Percentiles rank a stretch among this genome's conserved stretches.
These are phyloP conservation scores for Bryoerythrophyllum caledonicum DNA, from an alignment of 225 moss, liverwort and hornwort genomes.

Conservation along the genomic window DNA sequence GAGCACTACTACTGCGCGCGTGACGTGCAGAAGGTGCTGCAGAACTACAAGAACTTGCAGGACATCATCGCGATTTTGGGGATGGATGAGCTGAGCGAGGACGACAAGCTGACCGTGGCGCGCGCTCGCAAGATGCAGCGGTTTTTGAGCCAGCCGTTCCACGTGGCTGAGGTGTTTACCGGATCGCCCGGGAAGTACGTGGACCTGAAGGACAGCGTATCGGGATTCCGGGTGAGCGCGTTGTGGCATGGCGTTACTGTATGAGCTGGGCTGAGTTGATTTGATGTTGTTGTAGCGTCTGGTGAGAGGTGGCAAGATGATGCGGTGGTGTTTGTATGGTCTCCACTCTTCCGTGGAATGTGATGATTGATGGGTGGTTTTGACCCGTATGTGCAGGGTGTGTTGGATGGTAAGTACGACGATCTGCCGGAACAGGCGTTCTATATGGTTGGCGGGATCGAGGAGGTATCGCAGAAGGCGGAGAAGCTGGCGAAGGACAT, in stretches of 20 bases:
- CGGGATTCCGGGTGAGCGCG: slow-evolving; percentile 64
- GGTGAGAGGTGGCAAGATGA: no score
- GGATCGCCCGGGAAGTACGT: slow-evolving; percentile 84
- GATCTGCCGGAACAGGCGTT: slow-evolving; percentile 84
- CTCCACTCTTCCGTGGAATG: no score
- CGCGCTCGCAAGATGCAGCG: slow-evolving; percentile 80
- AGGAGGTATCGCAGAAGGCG: slow-evolving; percentile 83
- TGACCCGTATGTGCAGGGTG: slow-evolving; percentile 51
- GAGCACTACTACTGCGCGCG: slow-evolving; percentile 86
- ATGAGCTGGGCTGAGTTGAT: no score
- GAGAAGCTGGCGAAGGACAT: slow-evolving; percentile 80
- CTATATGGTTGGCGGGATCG: slow-evolving; percentile 94
- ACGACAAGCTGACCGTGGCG: slow-evolving; percentile 81
- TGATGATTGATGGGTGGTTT: neutral
- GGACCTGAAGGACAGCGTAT: slow-evolving; percentile 74
- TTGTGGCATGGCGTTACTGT: no score
- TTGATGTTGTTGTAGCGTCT: no score
- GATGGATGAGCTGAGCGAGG: slow-evolving; percentile 88
- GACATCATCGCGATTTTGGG: slow-evolving; percentile 87
- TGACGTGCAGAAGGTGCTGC: slow-evolving; percentile 75
- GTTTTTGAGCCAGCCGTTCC: slow-evolving; percentile 87
- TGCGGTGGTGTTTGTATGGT: no score
- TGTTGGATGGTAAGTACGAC: slow-evolving; percentile 82
- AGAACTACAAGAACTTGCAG: slow-evolving; percentile 89
- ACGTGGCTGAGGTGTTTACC: slow-evolving; percentile 86